Percentiles rank a stretch among this genome's conserved stretches.
phyloP scores from a whole-genome alignment of 139 green algal genomes.

The Nannochloris sp. region DNA sequence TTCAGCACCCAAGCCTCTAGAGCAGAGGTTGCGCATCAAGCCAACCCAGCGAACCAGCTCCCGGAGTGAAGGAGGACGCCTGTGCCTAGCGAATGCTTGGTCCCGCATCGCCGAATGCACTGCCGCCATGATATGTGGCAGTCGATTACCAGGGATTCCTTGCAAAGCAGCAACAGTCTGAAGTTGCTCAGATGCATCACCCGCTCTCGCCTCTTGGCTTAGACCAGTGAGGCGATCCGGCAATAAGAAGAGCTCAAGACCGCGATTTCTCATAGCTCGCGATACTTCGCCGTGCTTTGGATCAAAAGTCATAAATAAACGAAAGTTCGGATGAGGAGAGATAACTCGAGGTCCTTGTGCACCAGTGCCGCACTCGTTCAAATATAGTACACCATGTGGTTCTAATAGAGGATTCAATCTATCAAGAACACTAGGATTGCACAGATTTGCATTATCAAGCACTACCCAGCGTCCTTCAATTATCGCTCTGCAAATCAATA shows the following conservation, averaged over 20 bases:
- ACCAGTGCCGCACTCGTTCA: constrained; percentile 78
- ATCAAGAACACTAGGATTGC: constrained; percentile 93
- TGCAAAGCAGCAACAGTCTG: constrained; percentile 13
- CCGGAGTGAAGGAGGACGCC: constrained; percentile 29
- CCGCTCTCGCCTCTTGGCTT: not conserved
- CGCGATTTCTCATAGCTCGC: constrained; percentile 94
- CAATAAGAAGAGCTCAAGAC: constrained; percentile 86
- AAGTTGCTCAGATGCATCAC: constrained; percentile 4
- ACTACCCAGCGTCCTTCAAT: constrained; percentile 87
- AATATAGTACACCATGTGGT: constrained; percentile 67
- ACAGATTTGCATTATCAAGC: constrained; percentile 95
- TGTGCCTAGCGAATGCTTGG: constrained; percentile 14
- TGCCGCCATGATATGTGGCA: constrained; percentile 39
- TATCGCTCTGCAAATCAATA: constrained; percentile 50
- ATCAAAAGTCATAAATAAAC: constrained; percentile 89
- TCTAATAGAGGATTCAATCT: constrained; percentile 95
- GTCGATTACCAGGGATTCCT: constrained; percentile 27
- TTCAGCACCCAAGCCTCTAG: constrained; percentile 38
- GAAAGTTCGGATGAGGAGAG: constrained; percentile 81
- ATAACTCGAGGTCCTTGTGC: constrained; percentile 55
- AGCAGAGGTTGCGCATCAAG: constrained; percentile 43
- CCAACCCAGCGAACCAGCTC: constrained; percentile 48
- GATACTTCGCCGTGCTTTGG: constrained; percentile 88
- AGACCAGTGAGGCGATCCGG: not conserved
- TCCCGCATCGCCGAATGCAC: constrained; percentile 31